Evolutionary conservation across 1,284 basidiomycete species (phyloP), one percentile per base, ranked within the genome.

Genomic region (Cutaneotrichosporon sp.): DNA sequence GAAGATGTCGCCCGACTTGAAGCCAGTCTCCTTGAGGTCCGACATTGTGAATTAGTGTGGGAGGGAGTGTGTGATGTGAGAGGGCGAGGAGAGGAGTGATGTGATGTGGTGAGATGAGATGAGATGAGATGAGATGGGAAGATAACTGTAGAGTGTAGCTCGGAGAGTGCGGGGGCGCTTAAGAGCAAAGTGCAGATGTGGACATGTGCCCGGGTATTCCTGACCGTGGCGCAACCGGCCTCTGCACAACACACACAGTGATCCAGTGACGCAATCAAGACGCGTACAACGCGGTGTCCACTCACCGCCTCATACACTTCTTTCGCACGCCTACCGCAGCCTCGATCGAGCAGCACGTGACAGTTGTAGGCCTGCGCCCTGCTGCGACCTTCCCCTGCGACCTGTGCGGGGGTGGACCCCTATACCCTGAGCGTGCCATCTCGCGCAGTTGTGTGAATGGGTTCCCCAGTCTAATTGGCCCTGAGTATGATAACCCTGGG

Each of bases 1-100:
- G 63, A 93, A 81, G 73, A 89, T 83, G 49, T 87, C 86, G 59
- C 90, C 91, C 52, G 89, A 81, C 91, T 79, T 74, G 73, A 80
- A 81, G 45, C 79, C 80, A 18, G 66, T 38, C 67, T 79, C 76
- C 63, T 78, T 77, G 70, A 81, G 65, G 54, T 57, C 54, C 10
- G 63, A 64, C 63, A 64, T 64, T 46, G 57, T 56, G 29, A 11
- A n/a, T n/a, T n/a, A 50, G 31, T 29, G 16, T 50, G 27, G 5
- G 16, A n/a, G 5, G 27, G 16, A 29, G 16, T 20, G 27, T 27
- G n/a, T n/a, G n/a, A n/a, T n/a, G n/a, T n/a, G n/a, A n/a, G n/a
- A n/a, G n/a, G n/a, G n/a, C n/a, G n/a, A n/a, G n/a, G n/a, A n/a
- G n/a, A n/a, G 18, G n/a, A n/a, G n/a, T n/a, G n/a, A n/a, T 18